phyloP scores from a whole-genome alignment of 495 filamentous ascomycete species.

The Xylaria flabelliformis region DNA sequence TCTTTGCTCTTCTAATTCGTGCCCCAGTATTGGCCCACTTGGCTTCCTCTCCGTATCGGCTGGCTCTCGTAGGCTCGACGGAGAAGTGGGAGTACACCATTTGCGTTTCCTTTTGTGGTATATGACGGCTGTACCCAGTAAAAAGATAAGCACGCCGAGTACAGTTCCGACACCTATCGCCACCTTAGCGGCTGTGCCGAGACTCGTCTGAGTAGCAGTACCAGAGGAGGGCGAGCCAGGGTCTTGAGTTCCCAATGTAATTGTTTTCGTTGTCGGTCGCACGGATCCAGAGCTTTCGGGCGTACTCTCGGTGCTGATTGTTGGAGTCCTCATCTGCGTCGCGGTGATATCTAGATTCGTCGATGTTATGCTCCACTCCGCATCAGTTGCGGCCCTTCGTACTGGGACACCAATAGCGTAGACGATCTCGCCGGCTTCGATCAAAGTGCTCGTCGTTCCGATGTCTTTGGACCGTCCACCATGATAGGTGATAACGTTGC shows the following conservation, averaged over 20 bases:
- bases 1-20: not conserved
- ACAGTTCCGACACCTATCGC: not conserved
- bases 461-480: not conserved
- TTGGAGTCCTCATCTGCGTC: not conserved
- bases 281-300: not conserved
- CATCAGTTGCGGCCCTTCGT: constrained; percentile 4
- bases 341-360: not conserved
- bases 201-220: not conserved
- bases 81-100: not conserved
- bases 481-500: not conserved
- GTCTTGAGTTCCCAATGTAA: not conserved
- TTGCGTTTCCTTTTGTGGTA: not conserved
- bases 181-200: not conserved
- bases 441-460: not conserved
- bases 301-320: not conserved
- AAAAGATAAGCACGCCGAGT: not conserved
- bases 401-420: constrained; percentile 1
- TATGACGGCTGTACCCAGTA: not conserved
- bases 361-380: not conserved
- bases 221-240: not conserved
- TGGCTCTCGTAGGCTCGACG: not conserved
- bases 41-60: not conserved
- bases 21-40: not conserved
- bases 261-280: not conserved
- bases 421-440: not conserved